phyloP scores from a whole-genome alignment of 2,329 filamentous ascomycete genomes.

The Colletotrichum graminicola region DNA sequence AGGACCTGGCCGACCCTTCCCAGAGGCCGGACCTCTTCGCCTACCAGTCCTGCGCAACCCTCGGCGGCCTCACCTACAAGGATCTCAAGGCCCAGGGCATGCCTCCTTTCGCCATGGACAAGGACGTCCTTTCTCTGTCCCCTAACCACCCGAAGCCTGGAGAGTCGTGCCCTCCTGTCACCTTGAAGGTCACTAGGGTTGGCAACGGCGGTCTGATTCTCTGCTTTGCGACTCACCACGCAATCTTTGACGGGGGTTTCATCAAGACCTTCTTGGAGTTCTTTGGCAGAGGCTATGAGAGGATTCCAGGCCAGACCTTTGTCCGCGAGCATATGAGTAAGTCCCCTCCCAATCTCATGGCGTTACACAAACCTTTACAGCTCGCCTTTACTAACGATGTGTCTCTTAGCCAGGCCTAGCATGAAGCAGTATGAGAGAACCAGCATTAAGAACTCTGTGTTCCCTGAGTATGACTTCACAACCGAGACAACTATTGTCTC shows the following conservation, averaged over 20 bases:
- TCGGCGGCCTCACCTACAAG: background rate
- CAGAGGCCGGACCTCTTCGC: slow-evolving; percentile 3
- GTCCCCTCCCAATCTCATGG: no score
- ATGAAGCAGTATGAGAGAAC: background rate
- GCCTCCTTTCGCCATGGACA: slow-evolving; percentile 25
- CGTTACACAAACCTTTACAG: background rate
- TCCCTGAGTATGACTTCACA: slow-evolving; percentile 28
- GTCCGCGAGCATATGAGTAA: slow-evolving; percentile 1
- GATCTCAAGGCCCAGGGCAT: background rate
- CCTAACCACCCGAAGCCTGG: slow-evolving; percentile 29
- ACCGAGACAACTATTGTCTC: background rate
- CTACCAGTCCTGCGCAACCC: accelerated
- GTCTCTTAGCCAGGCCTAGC: background rate
- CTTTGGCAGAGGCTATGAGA: slow-evolving; percentile 2
- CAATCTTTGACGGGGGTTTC: slow-evolving; percentile 46
- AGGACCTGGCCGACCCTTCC: background rate
- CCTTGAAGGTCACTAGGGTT: slow-evolving; percentile 9
- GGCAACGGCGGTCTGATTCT: slow-evolving; percentile 5
- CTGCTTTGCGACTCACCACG: slow-evolving; percentile 56
- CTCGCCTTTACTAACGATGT: background rate
- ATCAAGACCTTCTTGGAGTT: slow-evolving; percentile 31
- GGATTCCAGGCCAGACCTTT: background rate
- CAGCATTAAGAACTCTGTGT: background rate
- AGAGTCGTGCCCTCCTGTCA: slow-evolving; percentile 28
- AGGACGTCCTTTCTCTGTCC: slow-evolving; percentile 26